These are phyloP conservation scores for Adiantum capillusveneris DNA, from an alignment of 75 land plant species.

Conservation along the genomic window DNA sequence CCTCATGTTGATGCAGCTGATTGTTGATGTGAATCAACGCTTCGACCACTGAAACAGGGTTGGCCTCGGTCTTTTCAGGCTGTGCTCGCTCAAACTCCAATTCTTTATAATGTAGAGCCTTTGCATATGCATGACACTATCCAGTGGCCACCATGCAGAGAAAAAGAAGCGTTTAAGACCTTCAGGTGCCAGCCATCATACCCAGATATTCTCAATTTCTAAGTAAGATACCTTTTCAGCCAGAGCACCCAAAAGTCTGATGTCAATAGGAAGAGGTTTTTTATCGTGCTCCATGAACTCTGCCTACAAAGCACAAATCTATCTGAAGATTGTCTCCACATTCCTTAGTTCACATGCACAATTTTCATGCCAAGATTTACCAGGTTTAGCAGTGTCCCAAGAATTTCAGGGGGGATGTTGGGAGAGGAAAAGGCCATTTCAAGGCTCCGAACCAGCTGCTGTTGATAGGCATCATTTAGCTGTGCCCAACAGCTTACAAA, in stretches of 20 bases:
- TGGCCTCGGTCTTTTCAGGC: constrained; percentile 67
- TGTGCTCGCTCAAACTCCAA: constrained; percentile 96
- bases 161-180: not conserved
- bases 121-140: constrained; percentile 99
- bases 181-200: no score
- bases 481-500: constrained; percentile 99
- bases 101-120: constrained; percentile 98
- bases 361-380: no score
- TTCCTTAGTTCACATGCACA: no score
- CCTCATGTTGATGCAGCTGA: constrained; percentile 99
- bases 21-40: constrained; percentile 98
- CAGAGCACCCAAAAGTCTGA: constrained; percentile 88
- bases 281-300: constrained; percentile 99
- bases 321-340: no score
- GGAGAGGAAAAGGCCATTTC: constrained; percentile 97
- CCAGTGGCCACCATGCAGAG: not conserved
- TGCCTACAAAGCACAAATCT: no score
- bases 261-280: constrained; percentile 94
- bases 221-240: constrained; percentile 80
- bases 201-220: no score
- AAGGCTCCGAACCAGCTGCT: constrained; percentile 76
- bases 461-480: constrained; percentile 57
- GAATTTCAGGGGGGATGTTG: constrained; percentile 95
- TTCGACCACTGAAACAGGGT: constrained; percentile 92
- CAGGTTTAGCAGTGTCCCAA: constrained; percentile 94